Evolutionary conservation across 2,329 filamentous ascomycete species (phyloP).

Genomic region (Arthrobotrys sinensis): DNA sequence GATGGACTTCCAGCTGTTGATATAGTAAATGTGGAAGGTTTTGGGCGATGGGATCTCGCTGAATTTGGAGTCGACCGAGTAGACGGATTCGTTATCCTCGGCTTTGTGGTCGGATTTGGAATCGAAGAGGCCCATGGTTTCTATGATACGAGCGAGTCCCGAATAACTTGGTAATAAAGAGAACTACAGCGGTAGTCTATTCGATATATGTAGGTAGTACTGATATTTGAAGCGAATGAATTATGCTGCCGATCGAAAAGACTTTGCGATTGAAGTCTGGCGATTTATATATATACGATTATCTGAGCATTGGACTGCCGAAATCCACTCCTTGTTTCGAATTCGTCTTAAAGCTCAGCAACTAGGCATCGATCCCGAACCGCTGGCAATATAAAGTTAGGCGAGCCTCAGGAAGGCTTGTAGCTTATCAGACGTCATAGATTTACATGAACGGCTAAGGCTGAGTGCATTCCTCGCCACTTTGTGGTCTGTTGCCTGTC

Average conservation of each 20-base stretch:
- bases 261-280: not conserved
- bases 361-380: not conserved
- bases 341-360: not conserved
- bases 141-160: not conserved
- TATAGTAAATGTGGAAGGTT: conserved; percentile 38
- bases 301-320: not conserved
- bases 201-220: no score
- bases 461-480: not conserved
- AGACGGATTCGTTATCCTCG: conserved; percentile 43
- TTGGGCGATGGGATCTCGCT: conserved; percentile 3
- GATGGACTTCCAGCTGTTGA: conserved; percentile 6
- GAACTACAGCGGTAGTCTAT: no score
- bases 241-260: no score
- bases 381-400: not conserved
- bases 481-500: not conserved
- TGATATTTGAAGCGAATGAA: no score
- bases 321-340: not conserved
- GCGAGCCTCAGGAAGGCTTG: not conserved
- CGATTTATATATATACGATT: not conserved
- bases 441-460: not conserved
- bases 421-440: no score
- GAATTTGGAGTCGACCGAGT: conserved; percentile 34
- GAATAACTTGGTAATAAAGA: no score
- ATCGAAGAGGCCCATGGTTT: conserved; percentile 44
- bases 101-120: conserved; percentile 27